These are phyloP conservation scores for Cunninghamia lanceolata DNA, from an alignment of 75 land plant species.

Conservation along the genomic window DNA sequence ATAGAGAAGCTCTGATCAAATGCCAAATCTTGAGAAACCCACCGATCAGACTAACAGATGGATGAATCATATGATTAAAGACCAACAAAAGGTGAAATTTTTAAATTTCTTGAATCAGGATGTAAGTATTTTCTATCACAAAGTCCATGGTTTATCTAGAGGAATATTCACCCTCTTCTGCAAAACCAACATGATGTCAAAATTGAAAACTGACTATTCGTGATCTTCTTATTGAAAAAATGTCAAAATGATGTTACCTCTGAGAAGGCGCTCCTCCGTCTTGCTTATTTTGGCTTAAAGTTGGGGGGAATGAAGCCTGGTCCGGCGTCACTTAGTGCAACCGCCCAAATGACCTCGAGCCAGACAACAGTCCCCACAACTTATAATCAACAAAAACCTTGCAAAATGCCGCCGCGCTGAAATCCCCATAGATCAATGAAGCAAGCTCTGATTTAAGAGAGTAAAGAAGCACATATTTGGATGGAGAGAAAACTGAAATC, in stretches of 20 bases:
- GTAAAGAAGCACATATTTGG: neutral
- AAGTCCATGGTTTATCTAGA: neutral
- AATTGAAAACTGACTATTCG: neutral
- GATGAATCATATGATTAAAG: neutral
- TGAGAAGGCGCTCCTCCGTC: neutral
- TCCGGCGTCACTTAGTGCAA: slow-evolving; percentile 10
- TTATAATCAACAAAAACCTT: neutral
- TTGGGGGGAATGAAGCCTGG: slow-evolving; percentile 21
- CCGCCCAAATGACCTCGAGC: neutral
- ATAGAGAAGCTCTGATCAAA: neutral
- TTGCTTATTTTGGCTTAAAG: neutral
- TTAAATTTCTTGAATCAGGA: neutral
- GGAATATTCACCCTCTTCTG: neutral
- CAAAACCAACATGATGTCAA: neutral
- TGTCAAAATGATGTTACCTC: neutral
- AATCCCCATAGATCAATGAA: neutral
- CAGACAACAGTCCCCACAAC: slow-evolving; percentile 20
- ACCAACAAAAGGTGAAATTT: neutral
- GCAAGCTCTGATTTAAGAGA: neutral
- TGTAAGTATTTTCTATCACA: neutral
- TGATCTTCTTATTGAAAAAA: neutral
- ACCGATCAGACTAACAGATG: neutral
- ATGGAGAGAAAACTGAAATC: neutral
- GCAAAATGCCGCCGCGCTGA: neutral
- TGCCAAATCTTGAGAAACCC: neutral